Conservation (phyloP, 495 filamentous ascomycete species). For the Annulohypoxylon nitens region DNA sequence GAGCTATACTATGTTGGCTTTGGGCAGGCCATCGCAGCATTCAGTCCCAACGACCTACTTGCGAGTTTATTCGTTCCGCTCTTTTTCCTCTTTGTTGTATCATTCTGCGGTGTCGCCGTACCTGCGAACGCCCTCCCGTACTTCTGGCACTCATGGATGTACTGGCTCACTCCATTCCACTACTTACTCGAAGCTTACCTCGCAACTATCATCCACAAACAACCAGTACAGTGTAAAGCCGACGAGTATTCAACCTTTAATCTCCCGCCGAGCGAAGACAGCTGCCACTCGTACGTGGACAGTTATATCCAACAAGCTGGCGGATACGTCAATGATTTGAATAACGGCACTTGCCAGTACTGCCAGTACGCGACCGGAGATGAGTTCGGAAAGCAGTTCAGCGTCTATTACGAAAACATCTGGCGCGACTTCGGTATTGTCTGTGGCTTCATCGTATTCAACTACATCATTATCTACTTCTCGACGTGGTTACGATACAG, state of each 20-base stretch:
- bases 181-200: slow-evolving; percentile 72
- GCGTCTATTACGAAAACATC: slow-evolving; percentile 49
- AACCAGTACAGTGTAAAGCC: slow-evolving; percentile 67
- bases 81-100: slow-evolving; percentile 73
- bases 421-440: slow-evolving; percentile 66
- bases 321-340: slow-evolving; percentile 64
- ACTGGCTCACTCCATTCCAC: slow-evolving; percentile 73
- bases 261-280: slow-evolving; percentile 61
- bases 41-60: slow-evolving; percentile 78
- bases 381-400: slow-evolving; percentile 49
- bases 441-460: slow-evolving; percentile 68
- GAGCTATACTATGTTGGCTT: slow-evolving; percentile 81
- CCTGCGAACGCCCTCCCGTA: slow-evolving; percentile 66
- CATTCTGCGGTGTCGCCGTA: slow-evolving; percentile 74
- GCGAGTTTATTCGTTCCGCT: slow-evolving; percentile 76
- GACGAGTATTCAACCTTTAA: slow-evolving; percentile 70
- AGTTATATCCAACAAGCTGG: slow-evolving; percentile 58
- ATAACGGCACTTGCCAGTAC: slow-evolving; percentile 46
- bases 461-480: slow-evolving; percentile 65
- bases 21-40: slow-evolving; percentile 80
- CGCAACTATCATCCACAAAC: slow-evolving; percentile 65
- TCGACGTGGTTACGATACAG: slow-evolving; percentile 59
- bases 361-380: slow-evolving; percentile 48
- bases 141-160: slow-evolving; percentile 76
- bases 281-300: slow-evolving; percentile 66